phyloP scores from a whole-genome alignment of 2,329 filamentous ascomycete species.

The Colletotrichum sublineola region DNA sequence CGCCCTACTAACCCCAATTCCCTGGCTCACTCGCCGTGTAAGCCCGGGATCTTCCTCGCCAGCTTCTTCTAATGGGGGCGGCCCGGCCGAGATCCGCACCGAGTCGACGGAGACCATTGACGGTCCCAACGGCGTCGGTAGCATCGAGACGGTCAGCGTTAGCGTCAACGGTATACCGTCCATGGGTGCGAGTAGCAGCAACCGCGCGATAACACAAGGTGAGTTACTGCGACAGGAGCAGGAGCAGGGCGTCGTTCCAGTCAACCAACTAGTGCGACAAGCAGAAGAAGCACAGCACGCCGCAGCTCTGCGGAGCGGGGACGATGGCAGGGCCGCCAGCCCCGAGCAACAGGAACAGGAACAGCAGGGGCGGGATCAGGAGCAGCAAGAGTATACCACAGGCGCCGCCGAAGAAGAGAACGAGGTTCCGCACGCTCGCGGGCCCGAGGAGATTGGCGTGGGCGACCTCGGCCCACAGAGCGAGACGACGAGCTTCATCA shows the following conservation, averaged over 20 bases:
- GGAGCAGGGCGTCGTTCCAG: conserved; percentile 81
- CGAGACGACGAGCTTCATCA: conserved; percentile 55
- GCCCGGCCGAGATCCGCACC: conserved; percentile 70
- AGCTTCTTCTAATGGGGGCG: conserved; percentile 29
- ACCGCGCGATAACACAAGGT: conserved; percentile 80
- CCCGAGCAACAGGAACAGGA: conserved; percentile 44
- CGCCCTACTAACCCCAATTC: conserved; percentile 91
- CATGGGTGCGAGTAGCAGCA: conserved; percentile 54
- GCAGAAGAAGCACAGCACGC: conserved; percentile 44
- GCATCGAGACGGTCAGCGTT: conserved; percentile 85
- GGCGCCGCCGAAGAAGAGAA: conserved; percentile 63
- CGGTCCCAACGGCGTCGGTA: conserved; percentile 82
- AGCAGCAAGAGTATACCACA: conserved; percentile 31
- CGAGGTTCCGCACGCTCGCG: conserved; percentile 83
- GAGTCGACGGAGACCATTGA: conserved; percentile 86
- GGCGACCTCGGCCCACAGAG: conserved; percentile 86
- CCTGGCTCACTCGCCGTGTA: conserved; percentile 75
- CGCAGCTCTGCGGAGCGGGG: conserved; percentile 35
- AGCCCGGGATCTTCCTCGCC: conserved; percentile 43
- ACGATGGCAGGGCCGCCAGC: conserved; percentile 30
- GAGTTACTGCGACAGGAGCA: conserved; percentile 90
- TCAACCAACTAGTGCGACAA: conserved; percentile 67
- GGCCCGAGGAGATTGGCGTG: conserved; percentile 86
- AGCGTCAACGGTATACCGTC: conserved; percentile 78
- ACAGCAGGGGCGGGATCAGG: conserved; percentile 37